Evolutionary conservation across 1,139 yeast species (phyloP).

Genomic region (Arxiozyma telluris): DNA sequence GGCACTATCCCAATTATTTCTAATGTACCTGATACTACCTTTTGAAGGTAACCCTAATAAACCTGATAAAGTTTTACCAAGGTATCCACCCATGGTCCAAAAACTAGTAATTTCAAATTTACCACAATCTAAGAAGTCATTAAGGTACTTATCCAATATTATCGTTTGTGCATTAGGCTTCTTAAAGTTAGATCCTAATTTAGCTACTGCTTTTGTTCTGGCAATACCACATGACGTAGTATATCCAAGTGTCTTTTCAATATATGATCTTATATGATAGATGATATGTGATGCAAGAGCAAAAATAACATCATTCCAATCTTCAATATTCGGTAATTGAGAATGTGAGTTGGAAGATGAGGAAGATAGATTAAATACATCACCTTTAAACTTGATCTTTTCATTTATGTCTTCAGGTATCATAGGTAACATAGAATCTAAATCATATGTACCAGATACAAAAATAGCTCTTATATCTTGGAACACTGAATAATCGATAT

Average conservation of each 20-base stretch:
- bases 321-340: slow-evolving; percentile 31
- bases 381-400: slow-evolving; percentile 18
- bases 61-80: slow-evolving; percentile 53
- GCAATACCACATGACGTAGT: slow-evolving; percentile 89
- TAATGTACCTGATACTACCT: slow-evolving; percentile 39
- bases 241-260: slow-evolving; percentile 54
- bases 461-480: slow-evolving; percentile 14
- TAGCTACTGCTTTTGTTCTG: slow-evolving; percentile 67
- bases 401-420: slow-evolving; percentile 38
- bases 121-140: slow-evolving; percentile 43
- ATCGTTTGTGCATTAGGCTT: slow-evolving; percentile 87
- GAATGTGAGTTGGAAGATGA: background rate
- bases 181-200: slow-evolving; percentile 75
- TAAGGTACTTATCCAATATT: slow-evolving; percentile 42
- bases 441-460: slow-evolving; percentile 20
- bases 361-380: slow-evolving; percentile 12
- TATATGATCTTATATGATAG: slow-evolving; percentile 42
- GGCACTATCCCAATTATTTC: slow-evolving; percentile 36
- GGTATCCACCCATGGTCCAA: slow-evolving; percentile 87
- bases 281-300: slow-evolving; percentile 58
- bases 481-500: slow-evolving; percentile 2
- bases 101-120: slow-evolving; percentile 62
- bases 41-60: slow-evolving; percentile 38
- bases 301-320: slow-evolving; percentile 81
- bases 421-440: slow-evolving; percentile 38